Conservation (phyloP, 331 rosid species). For the Saraca asoca region DNA sequence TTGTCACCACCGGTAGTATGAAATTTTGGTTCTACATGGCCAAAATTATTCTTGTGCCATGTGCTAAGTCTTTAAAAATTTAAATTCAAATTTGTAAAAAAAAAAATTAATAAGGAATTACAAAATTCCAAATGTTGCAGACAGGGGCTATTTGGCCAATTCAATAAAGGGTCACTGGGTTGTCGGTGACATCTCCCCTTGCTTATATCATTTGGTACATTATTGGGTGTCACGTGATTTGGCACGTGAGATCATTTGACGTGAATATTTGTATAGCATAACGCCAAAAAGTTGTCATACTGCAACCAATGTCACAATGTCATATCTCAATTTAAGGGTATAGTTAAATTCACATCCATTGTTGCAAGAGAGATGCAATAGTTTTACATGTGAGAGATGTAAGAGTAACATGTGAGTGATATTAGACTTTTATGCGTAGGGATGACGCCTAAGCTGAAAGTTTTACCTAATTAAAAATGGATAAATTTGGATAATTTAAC, state of each 20-base stretch:
- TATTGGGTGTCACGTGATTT: conserved; percentile 56
- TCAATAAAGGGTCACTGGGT: background rate
- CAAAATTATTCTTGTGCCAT: background rate
- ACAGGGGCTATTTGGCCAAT: conserved; percentile 37
- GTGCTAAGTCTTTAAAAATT: background rate
- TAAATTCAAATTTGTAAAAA: background rate
- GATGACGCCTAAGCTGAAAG: too few relatives aligned
- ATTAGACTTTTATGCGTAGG: too few relatives aligned
- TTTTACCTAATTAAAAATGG: too few relatives aligned
- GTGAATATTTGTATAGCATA: conserved; percentile 23
- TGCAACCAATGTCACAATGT: too few relatives aligned
- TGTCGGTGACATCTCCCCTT: conserved; percentile 50
- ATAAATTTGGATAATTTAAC: too few relatives aligned
- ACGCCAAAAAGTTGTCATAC: background rate
- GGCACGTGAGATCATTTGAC: conserved; percentile 48
- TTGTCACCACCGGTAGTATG: conserved; percentile 40
- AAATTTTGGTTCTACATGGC: conserved; percentile 21
- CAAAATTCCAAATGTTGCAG: conserved; percentile 15
- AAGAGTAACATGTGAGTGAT: too few relatives aligned
- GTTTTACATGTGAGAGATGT: too few relatives aligned
- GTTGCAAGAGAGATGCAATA: too few relatives aligned
- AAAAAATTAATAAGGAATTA: background rate
- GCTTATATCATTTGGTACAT: conserved; percentile 45
- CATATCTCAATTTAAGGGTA: too few relatives aligned
- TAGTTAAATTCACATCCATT: too few relatives aligned